Evolutionary conservation across 768 basidiomycete species (phyloP), one percentile per base, ranked within the genome.

Genomic region (Agaricus blazei): DNA sequence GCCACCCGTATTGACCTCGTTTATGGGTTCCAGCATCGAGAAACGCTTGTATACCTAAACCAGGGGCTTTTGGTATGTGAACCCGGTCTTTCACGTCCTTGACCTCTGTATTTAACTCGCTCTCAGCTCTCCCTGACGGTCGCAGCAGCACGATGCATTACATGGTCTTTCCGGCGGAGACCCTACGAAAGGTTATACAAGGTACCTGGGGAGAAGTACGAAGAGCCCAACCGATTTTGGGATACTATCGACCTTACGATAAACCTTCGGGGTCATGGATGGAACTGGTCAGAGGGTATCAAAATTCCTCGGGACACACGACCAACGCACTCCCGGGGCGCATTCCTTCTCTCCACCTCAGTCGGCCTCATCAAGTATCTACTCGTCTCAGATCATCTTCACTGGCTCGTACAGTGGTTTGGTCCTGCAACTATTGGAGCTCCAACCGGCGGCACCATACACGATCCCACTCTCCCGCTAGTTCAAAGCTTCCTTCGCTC

Each of bases 211-310:
- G 58, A 52, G 24, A 68, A 63, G 31, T 44, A 56, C 12, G 14
- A 24, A 44, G 48, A 36, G 40, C 15, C 47, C 48, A 28, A 57
- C 58, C 43, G 59, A 42, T 9, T 49, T 58, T 12, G 47, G 56
- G 43, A 48, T 64, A 49, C 56, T 70, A 3, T 76, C 12, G 83
- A 87, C 52, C 72, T 88, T 19, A 59, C 58, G 26, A 70, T 67
- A 60, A 83, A 77, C 57, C 60, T 81, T 12, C 81, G 86, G 15
- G 86, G 85, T 6, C 62, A 72, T 45, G 83, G 81, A 12, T 87
- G 85, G 85, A 68, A 77, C 42, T 85, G 82, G 78, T 81, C 83
- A 1, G 59, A 66, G 28, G 71, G 72, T 48, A 65, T 78, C 24
- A 68, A 71, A 52, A 49, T 78, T 26, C 72, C 78, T 4, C 65